Conservation (phyloP, 108 stramenopile species). For the Nitzschia sp. region DNA sequence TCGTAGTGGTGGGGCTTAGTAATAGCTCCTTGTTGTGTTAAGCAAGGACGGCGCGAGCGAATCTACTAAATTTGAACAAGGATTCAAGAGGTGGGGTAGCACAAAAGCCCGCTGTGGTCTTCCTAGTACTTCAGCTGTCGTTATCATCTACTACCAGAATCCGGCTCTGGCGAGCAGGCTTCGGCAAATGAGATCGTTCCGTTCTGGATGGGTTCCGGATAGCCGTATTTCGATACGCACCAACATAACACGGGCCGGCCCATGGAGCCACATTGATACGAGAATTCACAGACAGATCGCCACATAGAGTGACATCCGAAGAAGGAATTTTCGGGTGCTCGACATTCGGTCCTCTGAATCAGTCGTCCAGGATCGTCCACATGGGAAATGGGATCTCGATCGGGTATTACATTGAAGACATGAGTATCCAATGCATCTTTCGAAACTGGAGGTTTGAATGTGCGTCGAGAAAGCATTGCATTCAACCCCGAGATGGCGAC, state of each 20-base stretch:
- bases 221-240: slow-evolving; percentile 39
- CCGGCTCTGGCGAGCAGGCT: slow-evolving; percentile 10
- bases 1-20: too few relatives aligned
- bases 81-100: too few relatives aligned
- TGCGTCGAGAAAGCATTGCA: slow-evolving; percentile 46
- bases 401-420: slow-evolving; percentile 70
- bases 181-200: slow-evolving; percentile 15
- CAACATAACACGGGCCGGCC: slow-evolving; percentile 51
- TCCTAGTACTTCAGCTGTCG: too few relatives aligned
- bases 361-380: slow-evolving; percentile 42
- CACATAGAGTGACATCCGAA: slow-evolving; percentile 33
- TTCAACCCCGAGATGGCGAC: slow-evolving; percentile 73
- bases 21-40: too few relatives aligned
- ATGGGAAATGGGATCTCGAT: slow-evolving; percentile 59
- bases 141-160: too few relatives aligned
- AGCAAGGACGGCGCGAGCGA: too few relatives aligned
- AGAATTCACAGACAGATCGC: slow-evolving; percentile 59
- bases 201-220: slow-evolving; percentile 13
- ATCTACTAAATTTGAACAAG: too few relatives aligned
- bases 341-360: slow-evolving; percentile 15
- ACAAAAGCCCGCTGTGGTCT: too few relatives aligned
- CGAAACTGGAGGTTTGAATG: slow-evolving; percentile 67
- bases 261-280: slow-evolving; percentile 52
- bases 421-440: slow-evolving; percentile 49
- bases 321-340: slow-evolving; percentile 15